These are phyloP conservation scores for Amaranthus cruentus DNA, from an alignment of 148 eudicot species.

Conservation along the genomic window DNA sequence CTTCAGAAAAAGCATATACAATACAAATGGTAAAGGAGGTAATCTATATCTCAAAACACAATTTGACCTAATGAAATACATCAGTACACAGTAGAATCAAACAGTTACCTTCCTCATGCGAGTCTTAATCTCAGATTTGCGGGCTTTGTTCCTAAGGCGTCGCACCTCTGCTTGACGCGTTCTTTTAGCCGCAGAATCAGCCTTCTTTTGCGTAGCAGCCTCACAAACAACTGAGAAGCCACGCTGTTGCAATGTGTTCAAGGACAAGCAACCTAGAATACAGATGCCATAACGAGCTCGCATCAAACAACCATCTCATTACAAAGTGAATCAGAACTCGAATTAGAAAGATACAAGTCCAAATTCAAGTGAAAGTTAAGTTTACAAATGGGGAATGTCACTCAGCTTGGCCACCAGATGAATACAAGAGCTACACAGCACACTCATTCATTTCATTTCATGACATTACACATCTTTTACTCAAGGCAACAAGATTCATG, in stretches of 20 bases:
- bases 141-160: constrained; percentile 67
- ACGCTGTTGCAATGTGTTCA: constrained; percentile 32
- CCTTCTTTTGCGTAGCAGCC: constrained; percentile 49
- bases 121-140: constrained; percentile 79
- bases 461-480: too few species aligned
- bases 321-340: neutral
- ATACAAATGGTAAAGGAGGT: neutral
- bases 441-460: too few species aligned
- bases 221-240: constrained; percentile 58
- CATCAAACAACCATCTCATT: neutral
- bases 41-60: neutral
- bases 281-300: constrained; percentile 9
- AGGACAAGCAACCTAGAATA: constrained; percentile 42
- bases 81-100: neutral
- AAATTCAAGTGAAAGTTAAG: neutral
- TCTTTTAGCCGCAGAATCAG: constrained; percentile 85
- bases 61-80: neutral
- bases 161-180: constrained; percentile 86
- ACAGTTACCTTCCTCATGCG: constrained; percentile 77
- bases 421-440: too few species aligned
- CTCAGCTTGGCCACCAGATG: neutral
- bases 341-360: neutral
- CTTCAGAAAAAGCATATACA: neutral
- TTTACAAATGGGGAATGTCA: neutral
- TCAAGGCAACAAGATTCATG: neutral